These are phyloP conservation scores for Bombardia bombarda DNA, from an alignment of 495 filamentous ascomycete genomes.

Conservation along the genomic window DNA sequence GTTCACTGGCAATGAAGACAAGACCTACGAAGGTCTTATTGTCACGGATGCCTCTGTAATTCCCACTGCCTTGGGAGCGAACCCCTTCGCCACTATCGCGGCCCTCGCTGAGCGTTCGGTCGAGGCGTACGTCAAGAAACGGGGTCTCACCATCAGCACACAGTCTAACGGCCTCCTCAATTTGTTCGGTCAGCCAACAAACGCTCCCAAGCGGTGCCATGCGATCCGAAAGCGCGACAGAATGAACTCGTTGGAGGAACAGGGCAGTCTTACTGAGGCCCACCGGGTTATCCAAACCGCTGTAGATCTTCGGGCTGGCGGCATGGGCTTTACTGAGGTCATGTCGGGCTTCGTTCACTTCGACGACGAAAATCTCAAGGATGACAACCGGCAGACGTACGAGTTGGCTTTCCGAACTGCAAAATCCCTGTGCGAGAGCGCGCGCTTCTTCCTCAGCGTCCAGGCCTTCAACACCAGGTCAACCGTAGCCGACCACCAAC, in stretches of 20 bases:
- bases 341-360: conserved; percentile 56
- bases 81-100: conserved; percentile 63
- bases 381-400: conserved; percentile 42
- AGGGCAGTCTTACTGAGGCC: conserved; percentile 27
- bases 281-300: conserved; percentile 34
- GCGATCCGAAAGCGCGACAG: conserved; percentile 7
- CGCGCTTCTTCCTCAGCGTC: conserved; percentile 53
- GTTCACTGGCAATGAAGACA: conserved; percentile 43
- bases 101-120: conserved; percentile 58
- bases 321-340: conserved; percentile 54
- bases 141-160: conserved; percentile 39
- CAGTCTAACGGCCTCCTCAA: conserved; percentile 45
- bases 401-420: conserved; percentile 46
- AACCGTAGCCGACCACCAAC: conserved; percentile 36
- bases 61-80: conserved; percentile 56
- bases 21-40: conserved; percentile 49
- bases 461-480: conserved; percentile 42
- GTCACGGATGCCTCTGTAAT: conserved; percentile 57
- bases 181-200: conserved; percentile 34
- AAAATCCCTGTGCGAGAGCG: conserved; percentile 43
- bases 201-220: conserved; percentile 10
- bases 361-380: conserved; percentile 37
- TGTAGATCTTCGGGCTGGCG: conserved; percentile 32
- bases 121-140: conserved; percentile 34
- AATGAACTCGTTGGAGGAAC: conserved; percentile 13